Conservation (phyloP, 768 basidiomycete species). For the Pisolithus tinctorius region DNA sequence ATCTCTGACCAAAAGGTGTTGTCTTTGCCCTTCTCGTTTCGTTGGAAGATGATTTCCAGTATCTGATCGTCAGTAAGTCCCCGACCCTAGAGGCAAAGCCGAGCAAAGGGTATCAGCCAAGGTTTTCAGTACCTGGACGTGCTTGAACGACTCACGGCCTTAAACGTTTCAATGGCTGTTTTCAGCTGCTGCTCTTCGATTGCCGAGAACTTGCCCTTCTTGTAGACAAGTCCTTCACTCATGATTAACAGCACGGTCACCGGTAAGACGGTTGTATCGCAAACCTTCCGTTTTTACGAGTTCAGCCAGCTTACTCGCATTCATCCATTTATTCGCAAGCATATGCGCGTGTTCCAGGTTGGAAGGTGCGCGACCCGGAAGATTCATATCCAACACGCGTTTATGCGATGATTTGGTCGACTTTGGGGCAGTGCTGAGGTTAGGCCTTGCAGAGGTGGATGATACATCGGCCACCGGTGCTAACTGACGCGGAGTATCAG, state of each 20-base stretch:
- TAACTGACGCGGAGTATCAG: conserved; percentile 24
- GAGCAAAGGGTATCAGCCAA: background rate
- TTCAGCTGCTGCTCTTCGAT: conserved; percentile 65
- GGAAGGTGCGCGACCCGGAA: conserved; percentile 33
- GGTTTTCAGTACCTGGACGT: background rate
- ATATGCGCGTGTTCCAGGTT: conserved; percentile 57
- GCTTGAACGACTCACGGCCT: conserved; percentile 37
- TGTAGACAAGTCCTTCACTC: conserved; percentile 67
- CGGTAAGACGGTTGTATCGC: background rate
- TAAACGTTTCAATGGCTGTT: conserved; percentile 58
- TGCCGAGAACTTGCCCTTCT: conserved; percentile 82
- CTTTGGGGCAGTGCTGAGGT: conserved; percentile 35
- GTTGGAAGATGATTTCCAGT: conserved; percentile 60
- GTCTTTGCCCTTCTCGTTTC: conserved; percentile 52
- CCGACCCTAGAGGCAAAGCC: conserved; percentile 33
- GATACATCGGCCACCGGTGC: conserved; percentile 37
- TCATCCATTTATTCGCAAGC: conserved; percentile 77
- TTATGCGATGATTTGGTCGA: conserved; percentile 30
- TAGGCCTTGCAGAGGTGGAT: conserved; percentile 33
- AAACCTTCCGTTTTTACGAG: conserved; percentile 64
- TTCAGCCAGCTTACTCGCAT: conserved; percentile 58
- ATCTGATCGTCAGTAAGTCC: conserved; percentile 51
- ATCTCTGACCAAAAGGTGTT: conserved; percentile 76
- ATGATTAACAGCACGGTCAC: conserved; percentile 1
- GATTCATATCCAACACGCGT: conserved; percentile 37